Percentiles rank a stretch among this genome's conserved stretches.
Conservation (phyloP, 345 rosid species). For the Noccaea caerulescens region DNA sequence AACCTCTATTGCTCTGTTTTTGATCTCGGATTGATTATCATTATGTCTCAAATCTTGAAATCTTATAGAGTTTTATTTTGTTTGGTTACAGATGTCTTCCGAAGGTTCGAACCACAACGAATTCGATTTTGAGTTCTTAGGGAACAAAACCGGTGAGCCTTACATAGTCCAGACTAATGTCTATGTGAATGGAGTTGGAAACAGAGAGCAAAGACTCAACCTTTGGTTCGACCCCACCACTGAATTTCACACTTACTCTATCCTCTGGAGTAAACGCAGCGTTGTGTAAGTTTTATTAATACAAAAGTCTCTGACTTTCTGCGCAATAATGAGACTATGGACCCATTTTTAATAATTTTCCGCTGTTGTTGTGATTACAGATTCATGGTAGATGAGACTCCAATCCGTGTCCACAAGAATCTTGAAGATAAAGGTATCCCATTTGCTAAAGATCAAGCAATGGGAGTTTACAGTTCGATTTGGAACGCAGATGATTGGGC, state of each 20-base stretch:
- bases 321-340: not conserved
- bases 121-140: constrained; percentile 95
- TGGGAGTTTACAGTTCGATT: constrained; percentile 97
- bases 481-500: constrained; percentile 99
- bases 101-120: constrained; percentile 92
- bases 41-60: constrained; percentile 3
- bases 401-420: constrained; percentile 76
- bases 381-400: constrained; percentile 87
- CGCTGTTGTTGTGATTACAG: constrained; percentile 42
- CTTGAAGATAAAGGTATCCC: constrained; percentile 89
- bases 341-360: not conserved
- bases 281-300: constrained; percentile 68
- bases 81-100: constrained; percentile 80
- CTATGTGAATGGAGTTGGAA: constrained; percentile 90
- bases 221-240: constrained; percentile 98
- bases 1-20: constrained; percentile 16
- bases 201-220: constrained; percentile 86
- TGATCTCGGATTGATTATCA: not conserved
- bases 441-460: constrained; percentile 88
- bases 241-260: constrained; percentile 83
- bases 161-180: constrained; percentile 88
- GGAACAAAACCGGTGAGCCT: constrained; percentile 92
- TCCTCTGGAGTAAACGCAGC: constrained; percentile 83
- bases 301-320: not conserved
- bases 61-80: not conserved